A percentile compares a stretch with the other conserved stretches of the same genome.
Conservation (phyloP, 331 rosid species). For the Spiraea crenata region DNA sequence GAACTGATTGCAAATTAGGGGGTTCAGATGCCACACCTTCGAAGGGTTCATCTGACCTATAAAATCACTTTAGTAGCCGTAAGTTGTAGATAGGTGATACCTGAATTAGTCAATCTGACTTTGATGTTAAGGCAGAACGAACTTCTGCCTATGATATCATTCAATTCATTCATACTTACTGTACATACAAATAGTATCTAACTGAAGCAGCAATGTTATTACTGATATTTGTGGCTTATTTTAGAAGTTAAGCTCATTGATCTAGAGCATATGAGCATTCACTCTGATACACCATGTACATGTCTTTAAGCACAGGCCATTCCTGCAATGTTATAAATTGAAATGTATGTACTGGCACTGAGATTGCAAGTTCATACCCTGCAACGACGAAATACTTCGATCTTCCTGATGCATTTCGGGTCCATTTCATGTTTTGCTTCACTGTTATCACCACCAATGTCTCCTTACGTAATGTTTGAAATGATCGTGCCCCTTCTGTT, state of each 20-base stretch:
- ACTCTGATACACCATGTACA: neutral
- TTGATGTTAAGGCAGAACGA: neutral
- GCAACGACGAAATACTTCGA: neutral
- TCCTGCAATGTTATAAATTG: too few relatives aligned
- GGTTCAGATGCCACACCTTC: slow-evolving; percentile 38
- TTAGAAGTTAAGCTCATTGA: neutral
- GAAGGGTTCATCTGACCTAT: slow-evolving; percentile 28
- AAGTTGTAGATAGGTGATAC: slow-evolving; percentile 28
- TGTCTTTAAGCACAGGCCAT: neutral
- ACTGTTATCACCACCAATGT: too few relatives aligned
- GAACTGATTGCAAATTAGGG: slow-evolving; percentile 55
- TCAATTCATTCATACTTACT: slow-evolving; percentile 12
- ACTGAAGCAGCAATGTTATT: slow-evolving; percentile 14
- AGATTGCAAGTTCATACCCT: neutral
- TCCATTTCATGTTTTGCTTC: too few relatives aligned
- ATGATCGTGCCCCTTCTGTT: neutral
- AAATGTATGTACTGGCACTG: too few relatives aligned
- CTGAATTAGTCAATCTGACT: slow-evolving; percentile 10
- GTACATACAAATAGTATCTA: slow-evolving; percentile 28
- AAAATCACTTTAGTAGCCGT: slow-evolving; percentile 22
- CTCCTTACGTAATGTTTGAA: too few relatives aligned
- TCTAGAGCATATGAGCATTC: neutral
- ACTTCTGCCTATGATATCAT: slow-evolving; percentile 12
- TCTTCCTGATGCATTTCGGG: neutral
- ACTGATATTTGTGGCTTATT: neutral